A percentile compares a stretch with the other conserved stretches of the same genome.
phyloP scores from a whole-genome alignment of 805 yeast genomes.

The Nadsonia fulvescens region DNA sequence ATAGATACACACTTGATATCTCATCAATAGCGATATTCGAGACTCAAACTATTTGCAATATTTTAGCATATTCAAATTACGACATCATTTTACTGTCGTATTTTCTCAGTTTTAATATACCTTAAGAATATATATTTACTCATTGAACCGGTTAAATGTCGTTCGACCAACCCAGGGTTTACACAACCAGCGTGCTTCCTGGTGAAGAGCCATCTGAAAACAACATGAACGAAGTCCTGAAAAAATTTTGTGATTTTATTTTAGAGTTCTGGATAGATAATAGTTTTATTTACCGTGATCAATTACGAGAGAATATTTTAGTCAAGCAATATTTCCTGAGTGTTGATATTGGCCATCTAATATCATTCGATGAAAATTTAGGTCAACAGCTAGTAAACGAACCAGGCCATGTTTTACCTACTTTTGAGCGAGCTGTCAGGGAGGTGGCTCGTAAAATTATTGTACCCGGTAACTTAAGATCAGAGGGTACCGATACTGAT shows the following conservation, averaged over 20 bases:
- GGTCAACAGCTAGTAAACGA: slow-evolving; percentile 71
- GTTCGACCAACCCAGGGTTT: slow-evolving; percentile 21
- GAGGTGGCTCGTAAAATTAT: slow-evolving; percentile 59
- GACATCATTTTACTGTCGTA: no score
- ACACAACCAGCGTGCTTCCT: slow-evolving; percentile 63
- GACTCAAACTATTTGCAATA: no score
- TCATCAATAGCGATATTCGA: no score
- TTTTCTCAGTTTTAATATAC: no score
- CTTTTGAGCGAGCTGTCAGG: slow-evolving; percentile 44
- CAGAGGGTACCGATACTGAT: slow-evolving; percentile 13
- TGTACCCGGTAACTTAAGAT: slow-evolving; percentile 9
- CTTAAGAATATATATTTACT: no score
- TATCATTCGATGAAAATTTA: slow-evolving; percentile 75
- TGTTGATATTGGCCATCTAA: slow-evolving; percentile 69
- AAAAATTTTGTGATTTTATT: slow-evolving; percentile 52
- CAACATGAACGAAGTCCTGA: slow-evolving; percentile 16
- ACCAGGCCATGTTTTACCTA: slow-evolving; percentile 74
- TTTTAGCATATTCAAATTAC: no score
- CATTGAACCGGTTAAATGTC: no score
- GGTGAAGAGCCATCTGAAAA: slow-evolving; percentile 53
- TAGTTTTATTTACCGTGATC: slow-evolving; percentile 71
- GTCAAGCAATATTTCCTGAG: slow-evolving; percentile 54
- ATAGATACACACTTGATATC: no score
- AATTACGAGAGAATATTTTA: slow-evolving; percentile 69
- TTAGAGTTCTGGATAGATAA: slow-evolving; percentile 72